Evolutionary conservation across 768 basidiomycete genomes (phyloP), one percentile per base, ranked within the genome.

Genomic region (Gautieria morchelliformis): DNA sequence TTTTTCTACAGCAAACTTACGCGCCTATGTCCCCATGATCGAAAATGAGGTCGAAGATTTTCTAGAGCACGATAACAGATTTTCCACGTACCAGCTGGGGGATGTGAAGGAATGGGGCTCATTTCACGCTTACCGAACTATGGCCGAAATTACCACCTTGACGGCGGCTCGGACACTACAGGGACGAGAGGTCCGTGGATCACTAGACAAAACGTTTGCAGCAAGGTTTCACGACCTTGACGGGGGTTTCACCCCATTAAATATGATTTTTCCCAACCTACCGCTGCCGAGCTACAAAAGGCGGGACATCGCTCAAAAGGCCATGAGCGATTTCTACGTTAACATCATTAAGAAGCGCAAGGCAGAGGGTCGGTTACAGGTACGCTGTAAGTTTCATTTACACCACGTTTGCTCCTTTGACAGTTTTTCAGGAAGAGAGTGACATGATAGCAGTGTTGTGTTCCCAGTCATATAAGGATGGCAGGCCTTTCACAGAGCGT

Each of bases 101-200:
- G 78, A 84, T 67, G 76, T 82, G 65, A 83, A 81, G 62, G 82
- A 87, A 61, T 93, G 89, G 91, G 85, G 86, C 22, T 66, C 71
- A 33, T 89, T 94, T 69, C 85, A 93, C 59, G 80, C 77, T 4
- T 75, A 89, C 63, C 78, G 85, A 54, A 76, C 78, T 46, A 76
- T 93, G 68, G 79, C 86, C 19, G 90, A 96, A 68, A 85, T 99
- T 60, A 98, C 91, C 47, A 97, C 98, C 64, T 75, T 96, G 63
- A 97, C 96, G 7, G 96, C 96, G 0, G 84, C 92, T 0, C 79
- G 92, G 33, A 96, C 96, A 2, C 78, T 99, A 1, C 96, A 98
- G 70, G 96, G 96, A 52, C 81, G 78, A 61, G 94, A 98, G 73
- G 88, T 98, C 48, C 84, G 96, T 42, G 74, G 72, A 14, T 74